Evolutionary conservation across 768 basidiomycete species (phyloP).

Genomic region (Lactarius vividus): DNA sequence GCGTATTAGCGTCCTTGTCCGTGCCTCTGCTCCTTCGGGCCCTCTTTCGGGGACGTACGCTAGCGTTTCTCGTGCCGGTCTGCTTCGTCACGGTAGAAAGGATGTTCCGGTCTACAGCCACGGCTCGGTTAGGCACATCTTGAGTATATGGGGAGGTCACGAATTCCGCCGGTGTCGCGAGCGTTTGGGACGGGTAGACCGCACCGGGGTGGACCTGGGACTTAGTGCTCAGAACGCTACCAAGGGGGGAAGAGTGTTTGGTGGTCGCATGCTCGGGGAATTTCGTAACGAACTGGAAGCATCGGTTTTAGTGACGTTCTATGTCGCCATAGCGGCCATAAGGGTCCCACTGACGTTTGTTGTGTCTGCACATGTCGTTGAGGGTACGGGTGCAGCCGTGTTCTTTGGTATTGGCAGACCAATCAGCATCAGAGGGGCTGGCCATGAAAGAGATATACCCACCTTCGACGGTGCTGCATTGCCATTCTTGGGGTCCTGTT

Average conservation of each 20-base stretch:
- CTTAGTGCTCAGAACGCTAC: background rate
- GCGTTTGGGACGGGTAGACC: background rate
- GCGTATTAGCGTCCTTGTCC: background rate
- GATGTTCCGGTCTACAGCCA: background rate
- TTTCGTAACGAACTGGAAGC: slow-evolving; percentile 9
- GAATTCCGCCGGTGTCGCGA: background rate
- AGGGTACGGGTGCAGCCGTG: background rate
- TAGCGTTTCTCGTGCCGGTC: background rate
- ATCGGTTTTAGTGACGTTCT: background rate
- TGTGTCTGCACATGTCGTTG: slow-evolving; percentile 9
- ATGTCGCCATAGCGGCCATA: background rate
- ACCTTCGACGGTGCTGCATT: slow-evolving; percentile 2
- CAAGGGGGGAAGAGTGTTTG: background rate
- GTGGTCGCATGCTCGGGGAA: background rate
- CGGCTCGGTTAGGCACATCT: slow-evolving; percentile 2
- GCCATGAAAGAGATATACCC: background rate
- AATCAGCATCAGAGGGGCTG: background rate
- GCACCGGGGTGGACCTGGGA: background rate
- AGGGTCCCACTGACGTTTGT: slow-evolving; percentile 17
- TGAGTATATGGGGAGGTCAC: background rate
- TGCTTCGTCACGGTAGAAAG: background rate
- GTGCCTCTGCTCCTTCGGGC: slow-evolving; percentile 7
- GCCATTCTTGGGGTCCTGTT: slow-evolving; percentile 10
- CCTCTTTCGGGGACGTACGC: slow-evolving; percentile 1
- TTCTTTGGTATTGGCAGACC: background rate